These are phyloP conservation scores for Phytophthora capsici DNA, from an alignment of 352 stramenopile genomes.

Conservation along the genomic window DNA sequence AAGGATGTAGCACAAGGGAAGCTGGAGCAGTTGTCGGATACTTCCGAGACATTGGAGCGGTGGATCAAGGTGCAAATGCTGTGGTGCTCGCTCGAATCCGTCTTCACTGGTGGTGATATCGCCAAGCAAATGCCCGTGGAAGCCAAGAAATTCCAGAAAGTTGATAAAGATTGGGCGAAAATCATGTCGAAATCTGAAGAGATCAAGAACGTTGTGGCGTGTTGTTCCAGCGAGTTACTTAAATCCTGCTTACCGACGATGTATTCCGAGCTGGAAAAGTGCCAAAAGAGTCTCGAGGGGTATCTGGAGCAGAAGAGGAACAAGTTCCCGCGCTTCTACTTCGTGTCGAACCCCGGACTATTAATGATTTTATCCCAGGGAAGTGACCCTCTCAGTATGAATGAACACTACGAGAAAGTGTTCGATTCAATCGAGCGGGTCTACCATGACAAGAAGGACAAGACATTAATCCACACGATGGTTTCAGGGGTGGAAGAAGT, in stretches of 20 bases:
- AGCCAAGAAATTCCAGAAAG: constrained; percentile 98
- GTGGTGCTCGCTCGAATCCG: constrained; percentile 98
- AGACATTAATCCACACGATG: constrained; percentile 95
- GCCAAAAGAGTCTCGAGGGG: constrained; percentile 97
- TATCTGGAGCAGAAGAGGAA: constrained; percentile 99
- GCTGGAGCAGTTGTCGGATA: constrained; percentile 95
- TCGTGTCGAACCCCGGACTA: constrained; percentile 97
- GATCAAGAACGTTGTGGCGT: constrained; percentile 93
- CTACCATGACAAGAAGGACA: constrained; percentile 98
- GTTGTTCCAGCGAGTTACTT: constrained; percentile 97
- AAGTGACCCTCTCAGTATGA: constrained; percentile 98
- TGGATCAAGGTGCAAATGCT: constrained; percentile 99
- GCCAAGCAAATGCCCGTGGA: constrained; percentile 99
- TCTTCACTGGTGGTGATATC: constrained; percentile 99
- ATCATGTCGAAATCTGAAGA: constrained; percentile 96
- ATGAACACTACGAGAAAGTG: constrained; percentile 99
- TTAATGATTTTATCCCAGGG: constrained; percentile 98
- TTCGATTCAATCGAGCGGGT: constrained; percentile 99
- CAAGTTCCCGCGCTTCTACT: constrained; percentile 99
- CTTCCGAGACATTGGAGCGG: constrained; percentile 96
- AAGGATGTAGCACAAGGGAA: constrained; percentile 95
- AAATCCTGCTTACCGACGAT: constrained; percentile 97
- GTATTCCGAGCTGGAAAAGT: constrained; percentile 98
- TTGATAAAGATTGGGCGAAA: constrained; percentile 99
- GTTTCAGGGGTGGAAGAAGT: constrained; percentile 96